A percentile compares a stretch with the other conserved stretches of the same genome.
Conservation (phyloP, 352 stramenopile species). For the Globisporangium lucens region DNA sequence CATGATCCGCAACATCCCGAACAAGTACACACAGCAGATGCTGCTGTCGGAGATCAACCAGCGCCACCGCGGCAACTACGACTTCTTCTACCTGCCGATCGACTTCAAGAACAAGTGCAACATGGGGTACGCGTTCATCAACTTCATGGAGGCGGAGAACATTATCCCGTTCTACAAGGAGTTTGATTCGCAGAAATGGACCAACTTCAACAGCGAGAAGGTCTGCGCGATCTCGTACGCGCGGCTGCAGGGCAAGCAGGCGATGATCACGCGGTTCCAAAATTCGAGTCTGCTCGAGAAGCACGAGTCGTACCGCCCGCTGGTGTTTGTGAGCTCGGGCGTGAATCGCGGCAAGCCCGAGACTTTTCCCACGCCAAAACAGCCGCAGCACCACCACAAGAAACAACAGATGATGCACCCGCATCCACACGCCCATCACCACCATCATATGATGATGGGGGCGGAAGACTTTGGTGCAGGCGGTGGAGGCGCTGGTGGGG, state of each 20-base stretch:
- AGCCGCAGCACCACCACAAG: conserved; percentile 32
- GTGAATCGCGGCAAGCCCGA: conserved; percentile 63
- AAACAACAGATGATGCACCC: conserved; percentile 29
- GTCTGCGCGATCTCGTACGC: conserved; percentile 98
- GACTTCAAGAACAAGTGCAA: conserved; percentile 99
- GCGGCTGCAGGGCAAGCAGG: conserved; percentile 95
- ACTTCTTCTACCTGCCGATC: conserved; percentile 99
- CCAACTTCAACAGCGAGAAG: conserved; percentile 99
- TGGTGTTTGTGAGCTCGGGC: conserved; percentile 88
- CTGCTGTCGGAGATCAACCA: conserved; percentile 96
- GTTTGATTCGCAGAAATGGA: conserved; percentile 92
- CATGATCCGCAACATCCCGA: conserved; percentile 99
- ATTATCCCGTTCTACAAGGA: conserved; percentile 83
- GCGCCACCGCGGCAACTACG: conserved; percentile 90
- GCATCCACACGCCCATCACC: conserved; percentile 12
- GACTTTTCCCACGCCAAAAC: conserved; percentile 65
- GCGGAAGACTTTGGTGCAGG: not conserved
- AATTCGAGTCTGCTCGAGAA: conserved; percentile 96
- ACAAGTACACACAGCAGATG: conserved; percentile 99
- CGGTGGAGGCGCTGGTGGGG: not conserved
- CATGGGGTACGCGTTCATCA: conserved; percentile 99
- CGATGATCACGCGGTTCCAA: conserved; percentile 98
- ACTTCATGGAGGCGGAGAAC: conserved; percentile 92
- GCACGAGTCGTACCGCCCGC: conserved; percentile 89
- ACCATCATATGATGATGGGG: conserved; percentile 25